Percentiles rank a stretch among this genome's conserved stretches.
phyloP scores from a whole-genome alignment of 192 early-diverging fungal genomes.

The Coemansia sp. region DNA sequence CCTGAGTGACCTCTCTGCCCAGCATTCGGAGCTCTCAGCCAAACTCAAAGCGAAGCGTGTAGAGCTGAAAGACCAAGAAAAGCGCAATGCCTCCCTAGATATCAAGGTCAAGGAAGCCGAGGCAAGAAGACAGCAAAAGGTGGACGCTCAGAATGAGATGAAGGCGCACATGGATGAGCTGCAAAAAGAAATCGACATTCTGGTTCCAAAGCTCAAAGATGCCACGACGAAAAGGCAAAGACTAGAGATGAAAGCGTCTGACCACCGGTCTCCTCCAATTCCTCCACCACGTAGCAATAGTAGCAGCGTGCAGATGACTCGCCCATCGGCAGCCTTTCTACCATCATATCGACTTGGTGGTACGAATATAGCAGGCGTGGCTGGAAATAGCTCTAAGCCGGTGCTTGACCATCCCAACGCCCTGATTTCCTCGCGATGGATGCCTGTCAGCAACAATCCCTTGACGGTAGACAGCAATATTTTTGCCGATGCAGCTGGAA shows the following conservation, averaged over 20 bases:
- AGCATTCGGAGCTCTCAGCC: conserved; percentile 17
- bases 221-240: conserved; percentile 3
- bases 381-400: not conserved
- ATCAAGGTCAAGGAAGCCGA: conserved; percentile 16
- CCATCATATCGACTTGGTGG: conserved; percentile 7
- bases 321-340: conserved; percentile 1
- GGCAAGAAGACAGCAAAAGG: conserved; percentile 16
- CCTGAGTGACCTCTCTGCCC: conserved; percentile 11
- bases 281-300: not conserved
- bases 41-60: conserved; percentile 21
- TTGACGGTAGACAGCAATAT: not conserved
- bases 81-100: conserved; percentile 25
- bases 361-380: conserved; percentile 5
- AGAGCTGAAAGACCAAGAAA: conserved; percentile 31
- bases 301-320: conserved; percentile 1
- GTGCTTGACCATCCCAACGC: not conserved
- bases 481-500: not conserved
- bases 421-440: conserved; percentile 2
- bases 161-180: conserved; percentile 5
- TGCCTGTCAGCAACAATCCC: not conserved
- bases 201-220: conserved; percentile 26
- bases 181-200: conserved; percentile 24
- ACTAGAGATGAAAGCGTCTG: not conserved
- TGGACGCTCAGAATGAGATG: conserved; percentile 16
- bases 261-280: not conserved